phyloP scores from a whole-genome alignment of 1,284 basidiomycete species.

The Cutaneotrichosporon cutaneum region DNA sequence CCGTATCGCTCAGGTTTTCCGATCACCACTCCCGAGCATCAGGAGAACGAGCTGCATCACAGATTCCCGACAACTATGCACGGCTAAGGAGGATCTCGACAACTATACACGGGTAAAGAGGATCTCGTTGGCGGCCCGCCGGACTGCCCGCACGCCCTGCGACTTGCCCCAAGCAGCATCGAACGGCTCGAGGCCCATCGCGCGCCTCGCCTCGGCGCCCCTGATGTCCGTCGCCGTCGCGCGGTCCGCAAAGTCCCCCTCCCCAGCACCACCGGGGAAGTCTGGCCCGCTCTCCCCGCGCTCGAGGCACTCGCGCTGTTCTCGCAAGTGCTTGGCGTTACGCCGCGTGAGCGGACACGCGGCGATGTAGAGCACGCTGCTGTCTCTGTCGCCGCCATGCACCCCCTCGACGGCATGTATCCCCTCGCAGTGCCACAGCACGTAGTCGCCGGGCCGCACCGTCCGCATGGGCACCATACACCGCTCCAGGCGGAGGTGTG shows the following conservation, averaged over 20 bases:
- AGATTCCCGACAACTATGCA: too few species aligned
- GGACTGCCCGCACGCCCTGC: slow-evolving; percentile 22
- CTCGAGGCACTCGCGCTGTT: slow-evolving; percentile 61
- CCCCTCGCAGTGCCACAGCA: slow-evolving; percentile 71
- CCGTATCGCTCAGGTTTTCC: too few species aligned
- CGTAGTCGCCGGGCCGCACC: slow-evolving; percentile 67
- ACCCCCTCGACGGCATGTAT: slow-evolving; percentile 68
- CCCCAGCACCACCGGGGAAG: slow-evolving; percentile 63
- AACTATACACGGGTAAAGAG: background rate
- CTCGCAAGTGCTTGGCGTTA: slow-evolving; percentile 64
- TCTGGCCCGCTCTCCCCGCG: slow-evolving; percentile 65
- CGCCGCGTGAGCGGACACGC: slow-evolving; percentile 61
- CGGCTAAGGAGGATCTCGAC: too few species aligned
- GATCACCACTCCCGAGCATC: too few species aligned
- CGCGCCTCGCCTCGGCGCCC: slow-evolving; percentile 54
- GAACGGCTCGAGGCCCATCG: slow-evolving; percentile 43
- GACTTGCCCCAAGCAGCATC: slow-evolving; percentile 13
- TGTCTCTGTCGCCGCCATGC: slow-evolving; percentile 64
- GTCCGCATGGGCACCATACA: slow-evolving; percentile 60
- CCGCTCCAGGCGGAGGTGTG: slow-evolving; percentile 61
- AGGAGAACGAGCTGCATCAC: too few species aligned
- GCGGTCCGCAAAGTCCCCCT: slow-evolving; percentile 60
- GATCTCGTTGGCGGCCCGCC: slow-evolving; percentile 13
- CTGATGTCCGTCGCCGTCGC: slow-evolving; percentile 56
- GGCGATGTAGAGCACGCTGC: slow-evolving; percentile 75